These are phyloP conservation scores for Amaranthus tricolor DNA, from an alignment of 179 eudicot genomes.

Conservation along the genomic window DNA sequence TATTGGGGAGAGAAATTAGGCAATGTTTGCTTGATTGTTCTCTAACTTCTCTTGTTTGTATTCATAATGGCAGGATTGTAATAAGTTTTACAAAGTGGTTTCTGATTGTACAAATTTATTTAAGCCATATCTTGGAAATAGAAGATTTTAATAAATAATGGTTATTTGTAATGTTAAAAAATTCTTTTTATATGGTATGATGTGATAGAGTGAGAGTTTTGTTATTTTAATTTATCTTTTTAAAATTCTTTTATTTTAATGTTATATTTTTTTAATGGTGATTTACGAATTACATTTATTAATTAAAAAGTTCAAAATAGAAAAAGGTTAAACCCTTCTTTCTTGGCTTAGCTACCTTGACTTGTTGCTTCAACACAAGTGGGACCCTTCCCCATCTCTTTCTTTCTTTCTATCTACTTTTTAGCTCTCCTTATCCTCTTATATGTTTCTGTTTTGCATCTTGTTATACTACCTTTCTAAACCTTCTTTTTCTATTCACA, in stretches of 20 bases:
- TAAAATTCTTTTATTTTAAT: no score
- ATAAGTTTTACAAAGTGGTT: conserved; percentile 9
- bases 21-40: conserved; percentile 5
- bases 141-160: no score
- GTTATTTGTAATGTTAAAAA: no score
- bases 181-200: no score
- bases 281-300: no score
- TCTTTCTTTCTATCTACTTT: conserved; percentile 16
- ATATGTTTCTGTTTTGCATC: neutral
- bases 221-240: no score
- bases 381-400: conserved; percentile 13
- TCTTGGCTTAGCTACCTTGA: neutral
- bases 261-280: no score
- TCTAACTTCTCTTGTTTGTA: conserved; percentile 8
- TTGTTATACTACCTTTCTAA: neutral
- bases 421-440: conserved; percentile 3
- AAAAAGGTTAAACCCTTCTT: neutral
- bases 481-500: neutral
- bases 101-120: conserved; percentile 23
- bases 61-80: neutral
- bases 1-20: conserved; percentile 18
- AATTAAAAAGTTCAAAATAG: no score
- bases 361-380: conserved; percentile 4
- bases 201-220: no score
- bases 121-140: neutral